phyloP scores from a whole-genome alignment of 1,284 basidiomycete genomes.

The Trametes pubescens region DNA sequence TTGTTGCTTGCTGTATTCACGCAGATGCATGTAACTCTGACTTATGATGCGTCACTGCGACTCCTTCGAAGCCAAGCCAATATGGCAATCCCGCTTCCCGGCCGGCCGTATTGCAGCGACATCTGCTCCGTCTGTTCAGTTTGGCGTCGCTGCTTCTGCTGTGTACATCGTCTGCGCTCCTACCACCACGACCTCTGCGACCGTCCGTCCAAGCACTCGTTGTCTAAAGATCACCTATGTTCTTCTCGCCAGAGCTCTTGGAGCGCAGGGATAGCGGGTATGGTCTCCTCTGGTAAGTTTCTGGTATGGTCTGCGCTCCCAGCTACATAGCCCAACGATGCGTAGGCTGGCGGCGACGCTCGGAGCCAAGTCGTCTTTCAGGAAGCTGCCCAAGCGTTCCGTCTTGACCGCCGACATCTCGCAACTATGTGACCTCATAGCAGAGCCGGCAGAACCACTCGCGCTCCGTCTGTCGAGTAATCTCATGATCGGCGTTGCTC shows the following conservation, averaged over 20 bases:
- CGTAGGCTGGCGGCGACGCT: conserved; percentile 88
- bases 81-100: conserved; percentile 8
- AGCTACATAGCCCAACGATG: not conserved
- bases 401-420: conserved; percentile 83
- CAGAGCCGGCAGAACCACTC: conserved; percentile 83
- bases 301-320: not conserved
- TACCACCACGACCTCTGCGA: not conserved
- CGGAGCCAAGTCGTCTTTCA: conserved; percentile 85
- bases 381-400: conserved; percentile 80
- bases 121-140: not conserved
- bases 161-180: not conserved
- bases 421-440: conserved; percentile 81
- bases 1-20: conserved; percentile 4
- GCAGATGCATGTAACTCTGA: conserved; percentile 2
- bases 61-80: conserved; percentile 10
- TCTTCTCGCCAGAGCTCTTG: conserved; percentile 78
- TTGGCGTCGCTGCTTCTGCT: not conserved
- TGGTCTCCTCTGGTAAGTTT: conserved; percentile 74
- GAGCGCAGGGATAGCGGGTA: conserved; percentile 81
- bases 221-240: conserved; percentile 54
- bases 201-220: not conserved
- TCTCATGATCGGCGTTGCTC: conserved; percentile 85
- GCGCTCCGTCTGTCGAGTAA: conserved; percentile 87
- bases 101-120: not conserved
- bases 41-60: conserved; percentile 4